phyloP scores from a whole-genome alignment of 768 basidiomycete species.

The Macrolepiota fuliginosa region DNA sequence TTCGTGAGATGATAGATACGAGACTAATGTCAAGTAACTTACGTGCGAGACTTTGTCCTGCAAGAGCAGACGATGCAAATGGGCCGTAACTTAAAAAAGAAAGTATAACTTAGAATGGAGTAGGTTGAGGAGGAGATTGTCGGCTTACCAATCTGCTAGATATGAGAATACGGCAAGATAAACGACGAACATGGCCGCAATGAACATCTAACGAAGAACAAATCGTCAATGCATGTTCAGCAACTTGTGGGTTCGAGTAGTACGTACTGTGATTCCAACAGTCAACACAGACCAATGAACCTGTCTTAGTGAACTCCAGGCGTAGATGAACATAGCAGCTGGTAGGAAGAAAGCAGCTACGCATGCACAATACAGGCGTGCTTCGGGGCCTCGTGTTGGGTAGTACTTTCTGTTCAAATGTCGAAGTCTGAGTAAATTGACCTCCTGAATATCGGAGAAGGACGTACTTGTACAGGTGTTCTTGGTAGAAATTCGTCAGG shows the following conservation, averaged over 20 bases:
- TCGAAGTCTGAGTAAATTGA: not conserved
- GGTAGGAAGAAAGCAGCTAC: constrained; percentile 53
- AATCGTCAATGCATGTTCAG: not conserved
- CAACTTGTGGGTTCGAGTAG: no score
- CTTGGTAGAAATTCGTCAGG: constrained; percentile 44
- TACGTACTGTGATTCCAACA: constrained; percentile 45
- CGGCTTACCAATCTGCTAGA: constrained; percentile 59
- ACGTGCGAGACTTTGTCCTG: constrained; percentile 64
- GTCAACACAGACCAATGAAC: constrained; percentile 62
- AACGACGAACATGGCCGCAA: constrained; percentile 47
- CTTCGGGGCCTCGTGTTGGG: constrained; percentile 45
- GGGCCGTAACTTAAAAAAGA: constrained; percentile 41
- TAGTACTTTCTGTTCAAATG: constrained; percentile 27
- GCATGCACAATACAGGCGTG: constrained; percentile 59
- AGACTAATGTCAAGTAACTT: not conserved
- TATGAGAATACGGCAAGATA: constrained; percentile 60
- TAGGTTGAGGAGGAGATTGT: not conserved
- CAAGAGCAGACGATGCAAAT: constrained; percentile 68
- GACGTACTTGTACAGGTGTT: constrained; percentile 46
- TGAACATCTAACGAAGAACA: constrained; percentile 36
- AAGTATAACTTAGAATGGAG: not conserved
- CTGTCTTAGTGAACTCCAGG: constrained; percentile 56
- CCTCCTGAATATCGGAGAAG: not conserved
- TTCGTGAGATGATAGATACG: no score
- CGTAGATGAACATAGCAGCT: constrained; percentile 65